These are phyloP conservation scores for Rhypophila decipiens DNA, from an alignment of 495 filamentous ascomycete species.

Conservation along the genomic window DNA sequence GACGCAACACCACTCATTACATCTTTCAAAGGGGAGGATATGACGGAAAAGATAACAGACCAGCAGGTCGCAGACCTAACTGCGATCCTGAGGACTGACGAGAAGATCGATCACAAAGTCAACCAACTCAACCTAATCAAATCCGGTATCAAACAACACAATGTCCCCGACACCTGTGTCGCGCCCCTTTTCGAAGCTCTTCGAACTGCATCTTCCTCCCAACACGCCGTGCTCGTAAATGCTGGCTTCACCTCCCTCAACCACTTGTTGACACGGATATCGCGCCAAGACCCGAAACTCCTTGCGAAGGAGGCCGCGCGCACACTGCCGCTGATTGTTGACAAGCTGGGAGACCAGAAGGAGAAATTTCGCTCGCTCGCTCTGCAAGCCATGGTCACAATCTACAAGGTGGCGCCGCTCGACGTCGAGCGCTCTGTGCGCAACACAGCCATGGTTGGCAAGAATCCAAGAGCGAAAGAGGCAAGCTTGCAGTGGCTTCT, in stretches of 20 bases:
- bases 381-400: slow-evolving; percentile 63
- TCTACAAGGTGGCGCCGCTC: slow-evolving; percentile 57
- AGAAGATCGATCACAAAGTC: slow-evolving; percentile 64
- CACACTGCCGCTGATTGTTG: slow-evolving; percentile 66
- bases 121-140: slow-evolving; percentile 66
- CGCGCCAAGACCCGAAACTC: slow-evolving; percentile 69
- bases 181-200: slow-evolving; percentile 67
- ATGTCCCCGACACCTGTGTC: slow-evolving; percentile 70
- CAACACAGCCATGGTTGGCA: slow-evolving; percentile 68
- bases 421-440: slow-evolving; percentile 78
- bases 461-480: slow-evolving; percentile 77
- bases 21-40: slow-evolving; percentile 24
- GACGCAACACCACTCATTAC: slow-evolving; percentile 12
- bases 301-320: slow-evolving; percentile 58
- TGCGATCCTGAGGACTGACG: slow-evolving; percentile 61
- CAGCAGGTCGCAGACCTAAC: slow-evolving; percentile 60
- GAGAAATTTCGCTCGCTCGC: slow-evolving; percentile 71
- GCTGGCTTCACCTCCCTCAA: slow-evolving; percentile 79
- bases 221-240: slow-evolving; percentile 60
- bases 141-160: slow-evolving; percentile 80
- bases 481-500: slow-evolving; percentile 76
- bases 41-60: slow-evolving; percentile 54
- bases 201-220: slow-evolving; percentile 60
- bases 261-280: slow-evolving; percentile 76
- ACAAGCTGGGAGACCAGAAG: slow-evolving; percentile 83